phyloP scores from a whole-genome alignment of 2,329 filamentous ascomycete species.

The Massarina eburnea region DNA sequence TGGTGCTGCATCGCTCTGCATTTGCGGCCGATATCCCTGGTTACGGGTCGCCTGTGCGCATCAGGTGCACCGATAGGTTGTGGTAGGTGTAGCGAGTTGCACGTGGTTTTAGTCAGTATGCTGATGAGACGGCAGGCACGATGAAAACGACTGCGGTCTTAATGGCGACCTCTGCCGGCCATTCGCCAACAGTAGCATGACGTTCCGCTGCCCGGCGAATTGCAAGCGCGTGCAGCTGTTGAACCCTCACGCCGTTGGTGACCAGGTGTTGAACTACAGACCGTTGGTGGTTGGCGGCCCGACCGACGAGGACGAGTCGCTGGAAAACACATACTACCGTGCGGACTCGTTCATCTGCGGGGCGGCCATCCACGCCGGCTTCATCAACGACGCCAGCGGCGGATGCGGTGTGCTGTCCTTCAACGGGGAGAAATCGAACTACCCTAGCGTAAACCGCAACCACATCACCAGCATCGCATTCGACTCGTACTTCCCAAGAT shows the following conservation, averaged over 20 bases:
- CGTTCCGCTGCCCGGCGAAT: constrained; percentile 74
- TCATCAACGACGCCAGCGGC: constrained; percentile 70
- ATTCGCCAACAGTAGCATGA: constrained; percentile 68
- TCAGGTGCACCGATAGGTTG: constrained; percentile 69
- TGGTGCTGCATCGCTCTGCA: constrained; percentile 68
- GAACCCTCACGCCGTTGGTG: constrained; percentile 75
- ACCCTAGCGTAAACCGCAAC: constrained; percentile 64
- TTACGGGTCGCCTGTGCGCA: constrained; percentile 66
- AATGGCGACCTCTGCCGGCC: constrained; percentile 75
- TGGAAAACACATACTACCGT: constrained; percentile 67
- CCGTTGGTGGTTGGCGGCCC: constrained; percentile 59
- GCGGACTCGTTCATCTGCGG: constrained; percentile 88
- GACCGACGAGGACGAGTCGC: constrained; percentile 40
- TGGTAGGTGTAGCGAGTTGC: constrained; percentile 53
- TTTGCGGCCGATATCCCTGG: constrained; percentile 63
- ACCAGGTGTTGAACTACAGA: constrained; percentile 60
- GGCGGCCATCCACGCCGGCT: constrained; percentile 79
- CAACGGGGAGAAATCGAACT: constrained; percentile 67
- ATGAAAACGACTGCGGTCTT: constrained; percentile 71
- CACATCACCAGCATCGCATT: constrained; percentile 78
- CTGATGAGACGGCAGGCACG: constrained; percentile 34
- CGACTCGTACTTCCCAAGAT: constrained; percentile 84
- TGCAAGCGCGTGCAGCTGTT: constrained; percentile 67
- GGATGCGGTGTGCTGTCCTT: constrained; percentile 81
- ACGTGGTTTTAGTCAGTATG: neutral